Evolutionary conservation across 2,329 filamentous ascomycete genomes (phyloP).

Genomic region (Hansfordia pulvinata): DNA sequence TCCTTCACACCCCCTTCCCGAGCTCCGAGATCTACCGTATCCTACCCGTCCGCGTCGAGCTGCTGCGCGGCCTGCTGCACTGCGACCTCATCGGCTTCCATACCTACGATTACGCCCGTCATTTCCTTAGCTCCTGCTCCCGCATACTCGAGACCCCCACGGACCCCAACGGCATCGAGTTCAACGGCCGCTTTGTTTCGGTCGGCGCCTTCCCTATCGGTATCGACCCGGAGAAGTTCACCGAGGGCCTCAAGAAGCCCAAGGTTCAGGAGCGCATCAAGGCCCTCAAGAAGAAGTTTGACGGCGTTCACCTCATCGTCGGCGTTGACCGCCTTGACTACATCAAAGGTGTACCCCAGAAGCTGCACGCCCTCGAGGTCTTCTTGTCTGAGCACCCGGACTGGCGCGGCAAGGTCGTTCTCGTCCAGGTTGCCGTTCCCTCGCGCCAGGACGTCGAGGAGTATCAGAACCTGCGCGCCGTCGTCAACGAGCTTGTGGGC

Average conservation of each 20-base stretch:
- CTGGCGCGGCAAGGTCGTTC: constrained; percentile 93
- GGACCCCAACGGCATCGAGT: constrained; percentile 87
- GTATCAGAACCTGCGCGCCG: constrained; percentile 88
- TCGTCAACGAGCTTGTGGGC: constrained; percentile 93
- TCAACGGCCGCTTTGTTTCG: constrained; percentile 74
- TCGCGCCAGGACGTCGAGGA: constrained; percentile 94
- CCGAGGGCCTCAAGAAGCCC: constrained; percentile 72
- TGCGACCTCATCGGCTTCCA: constrained; percentile 97
- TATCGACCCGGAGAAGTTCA: constrained; percentile 94
- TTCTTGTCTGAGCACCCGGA: constrained; percentile 95
- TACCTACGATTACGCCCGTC: constrained; percentile 96
- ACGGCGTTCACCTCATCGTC: constrained; percentile 91
- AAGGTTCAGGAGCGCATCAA: constrained; percentile 82
- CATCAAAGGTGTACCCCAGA: constrained; percentile 97
- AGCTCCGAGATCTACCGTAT: constrained; percentile 96
- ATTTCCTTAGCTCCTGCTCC: constrained; percentile 95
- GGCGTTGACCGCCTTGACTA: constrained; percentile 95
- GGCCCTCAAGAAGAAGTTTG: constrained; percentile 76
- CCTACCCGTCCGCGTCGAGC: constrained; percentile 78
- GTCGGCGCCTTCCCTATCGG: constrained; percentile 96
- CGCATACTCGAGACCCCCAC: constrained; percentile 73
- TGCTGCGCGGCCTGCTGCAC: constrained; percentile 76
- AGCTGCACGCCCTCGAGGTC: constrained; percentile 89
- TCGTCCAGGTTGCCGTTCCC: constrained; percentile 92
- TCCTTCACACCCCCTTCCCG: constrained; percentile 93